Evolutionary conservation across 495 filamentous ascomycete genomes (phyloP).

Genomic region (Aeminium ludgeri): DNA sequence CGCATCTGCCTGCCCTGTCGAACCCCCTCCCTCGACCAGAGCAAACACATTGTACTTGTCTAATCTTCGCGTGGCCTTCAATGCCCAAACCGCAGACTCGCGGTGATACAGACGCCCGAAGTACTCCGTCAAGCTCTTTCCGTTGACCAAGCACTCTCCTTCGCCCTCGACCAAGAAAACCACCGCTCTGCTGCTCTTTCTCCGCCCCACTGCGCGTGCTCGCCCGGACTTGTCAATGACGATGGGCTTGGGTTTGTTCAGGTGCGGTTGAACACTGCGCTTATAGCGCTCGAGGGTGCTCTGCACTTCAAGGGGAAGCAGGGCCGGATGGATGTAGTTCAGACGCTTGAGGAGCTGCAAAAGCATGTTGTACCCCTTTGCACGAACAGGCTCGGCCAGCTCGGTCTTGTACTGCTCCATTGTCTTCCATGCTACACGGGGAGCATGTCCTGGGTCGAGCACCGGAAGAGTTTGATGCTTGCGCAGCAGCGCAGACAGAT

Average conservation of each 20-base stretch:
- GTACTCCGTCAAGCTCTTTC: conserved; percentile 54
- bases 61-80: conserved; percentile 63
- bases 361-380: conserved; percentile 61
- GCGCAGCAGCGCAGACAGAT: conserved; percentile 49
- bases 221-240: conserved; percentile 57
- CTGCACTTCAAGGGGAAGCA: conserved; percentile 54
- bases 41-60: conserved; percentile 98
- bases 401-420: conserved; percentile 55
- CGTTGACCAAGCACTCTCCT: conserved; percentile 79
- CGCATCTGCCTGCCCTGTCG: conserved; percentile 90
- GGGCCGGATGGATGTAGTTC: conserved; percentile 65
- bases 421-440: conserved; percentile 71
- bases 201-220: conserved; percentile 58
- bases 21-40: conserved; percentile 64
- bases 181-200: conserved; percentile 70
- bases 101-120: conserved; percentile 86
- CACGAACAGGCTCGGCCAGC: conserved; percentile 60
- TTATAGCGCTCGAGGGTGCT: conserved; percentile 50
- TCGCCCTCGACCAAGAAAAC: conserved; percentile 82
- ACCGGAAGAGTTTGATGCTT: conserved; percentile 56
- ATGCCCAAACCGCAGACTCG: conserved; percentile 82
- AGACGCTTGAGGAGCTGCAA: conserved; percentile 59
- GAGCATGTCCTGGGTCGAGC: conserved; percentile 43
- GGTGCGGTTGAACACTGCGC: conserved; percentile 54
- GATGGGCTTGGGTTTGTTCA: conserved; percentile 36